phyloP scores from a whole-genome alignment of 2,329 filamentous ascomycete genomes.

The Eurotiales sp. region DNA sequence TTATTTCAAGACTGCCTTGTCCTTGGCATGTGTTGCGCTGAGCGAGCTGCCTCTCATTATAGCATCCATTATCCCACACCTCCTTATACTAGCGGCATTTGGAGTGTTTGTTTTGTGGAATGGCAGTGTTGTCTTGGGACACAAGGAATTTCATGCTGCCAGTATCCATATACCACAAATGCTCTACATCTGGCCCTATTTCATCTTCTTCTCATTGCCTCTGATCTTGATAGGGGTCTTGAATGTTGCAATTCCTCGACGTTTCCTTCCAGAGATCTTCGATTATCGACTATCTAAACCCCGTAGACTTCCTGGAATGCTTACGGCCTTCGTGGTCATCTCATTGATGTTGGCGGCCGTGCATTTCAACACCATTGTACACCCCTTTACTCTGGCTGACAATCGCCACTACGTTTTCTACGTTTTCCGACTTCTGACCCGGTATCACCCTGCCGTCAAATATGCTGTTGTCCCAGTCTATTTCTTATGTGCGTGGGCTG shows the following conservation, averaged over 20 bases:
- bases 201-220: constrained; percentile 84
- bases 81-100: constrained; percentile 66
- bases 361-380: constrained; percentile 83
- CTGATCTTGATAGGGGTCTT: constrained; percentile 60
- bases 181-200: constrained; percentile 91
- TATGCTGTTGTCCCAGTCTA: constrained; percentile 70
- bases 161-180: constrained; percentile 87
- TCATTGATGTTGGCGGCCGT: constrained; percentile 52
- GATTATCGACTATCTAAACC: constrained; percentile 31
- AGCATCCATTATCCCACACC: constrained; percentile 45
- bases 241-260: constrained; percentile 31
- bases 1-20: constrained; percentile 54
- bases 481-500: constrained; percentile 63
- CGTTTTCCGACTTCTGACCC: constrained; percentile 79
- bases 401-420: constrained; percentile 98
- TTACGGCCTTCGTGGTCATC: constrained; percentile 34
- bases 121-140: constrained; percentile 84
- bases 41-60: constrained; percentile 40
- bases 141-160: constrained; percentile 90
- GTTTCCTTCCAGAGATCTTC: constrained; percentile 30
- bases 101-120: constrained; percentile 78
- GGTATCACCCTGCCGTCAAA: constrained; percentile 59
- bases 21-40: constrained; percentile 58
- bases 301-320: constrained; percentile 36
- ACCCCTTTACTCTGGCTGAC: constrained; percentile 93